phyloP scores from a whole-genome alignment of 257 asterid species.

The Verbascum thapsus region DNA sequence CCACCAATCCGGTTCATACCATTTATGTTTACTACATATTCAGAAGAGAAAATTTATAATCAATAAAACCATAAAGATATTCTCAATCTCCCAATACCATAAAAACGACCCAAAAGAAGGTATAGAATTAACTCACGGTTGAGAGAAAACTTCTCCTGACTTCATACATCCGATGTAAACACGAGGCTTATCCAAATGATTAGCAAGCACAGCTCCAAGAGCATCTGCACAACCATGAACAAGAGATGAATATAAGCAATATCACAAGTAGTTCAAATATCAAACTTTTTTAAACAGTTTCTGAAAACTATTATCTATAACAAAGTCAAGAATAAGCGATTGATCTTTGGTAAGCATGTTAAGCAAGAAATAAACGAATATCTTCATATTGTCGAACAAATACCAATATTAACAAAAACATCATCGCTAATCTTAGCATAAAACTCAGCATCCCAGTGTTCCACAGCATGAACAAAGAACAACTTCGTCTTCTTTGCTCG shows the following conservation, averaged over 20 bases:
- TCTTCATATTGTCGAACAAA: conserved; percentile 11
- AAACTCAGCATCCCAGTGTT: conserved; percentile 89
- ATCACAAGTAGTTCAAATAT: conserved; percentile 23
- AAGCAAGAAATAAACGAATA: conserved; percentile 23
- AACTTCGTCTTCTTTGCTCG: conserved; percentile 64
- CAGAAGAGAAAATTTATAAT: conserved; percentile 8
- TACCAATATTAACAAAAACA: conserved; percentile 83
- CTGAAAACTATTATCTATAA: not conserved
- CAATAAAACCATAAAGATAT: conserved; percentile 15
- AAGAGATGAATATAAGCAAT: conserved; percentile 14
- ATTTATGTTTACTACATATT: conserved; percentile 64
- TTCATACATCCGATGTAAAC: conserved; percentile 93
- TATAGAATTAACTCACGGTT: conserved; percentile 59
- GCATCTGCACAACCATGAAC: conserved; percentile 53
- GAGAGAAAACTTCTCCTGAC: conserved; percentile 87
- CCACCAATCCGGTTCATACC: conserved; percentile 99
- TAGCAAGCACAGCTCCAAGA: conserved; percentile 72
- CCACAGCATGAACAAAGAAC: conserved; percentile 74
- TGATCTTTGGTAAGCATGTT: conserved; percentile 15
- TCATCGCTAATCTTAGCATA: conserved; percentile 81
- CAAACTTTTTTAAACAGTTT: not conserved
- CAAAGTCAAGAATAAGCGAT: conserved; percentile 1
- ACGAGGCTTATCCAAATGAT: conserved; percentile 74
- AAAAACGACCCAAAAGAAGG: conserved; percentile 23
- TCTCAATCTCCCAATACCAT: conserved; percentile 18